phyloP scores from a whole-genome alignment of 192 early-diverging fungal species.

The Umbelopsis ramanniana region DNA sequence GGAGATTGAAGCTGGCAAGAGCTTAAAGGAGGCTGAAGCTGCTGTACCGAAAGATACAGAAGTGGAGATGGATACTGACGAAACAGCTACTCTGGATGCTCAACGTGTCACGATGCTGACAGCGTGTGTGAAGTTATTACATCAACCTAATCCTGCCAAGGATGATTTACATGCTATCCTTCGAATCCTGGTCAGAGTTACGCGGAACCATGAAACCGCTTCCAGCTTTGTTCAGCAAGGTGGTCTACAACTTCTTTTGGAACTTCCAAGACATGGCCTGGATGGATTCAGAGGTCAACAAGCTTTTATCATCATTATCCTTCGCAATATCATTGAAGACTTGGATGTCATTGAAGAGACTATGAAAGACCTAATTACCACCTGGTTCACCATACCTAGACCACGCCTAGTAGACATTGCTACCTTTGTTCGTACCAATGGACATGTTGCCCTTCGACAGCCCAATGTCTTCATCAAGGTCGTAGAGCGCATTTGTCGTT shows the following conservation, averaged over 20 bases:
- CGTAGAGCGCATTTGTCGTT: slow-evolving; percentile 60
- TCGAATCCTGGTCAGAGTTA: slow-evolving; percentile 82
- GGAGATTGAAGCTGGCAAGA: slow-evolving; percentile 15
- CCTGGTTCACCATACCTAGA: slow-evolving; percentile 76
- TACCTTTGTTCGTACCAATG: slow-evolving; percentile 70
- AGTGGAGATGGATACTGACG: slow-evolving; percentile 48
- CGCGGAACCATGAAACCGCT: slow-evolving; percentile 66
- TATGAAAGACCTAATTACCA: slow-evolving; percentile 78
- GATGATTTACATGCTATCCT: slow-evolving; percentile 71
- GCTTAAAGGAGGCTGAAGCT: not conserved
- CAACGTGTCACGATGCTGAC: slow-evolving; percentile 42
- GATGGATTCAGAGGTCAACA: slow-evolving; percentile 79
- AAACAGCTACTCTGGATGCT: slow-evolving; percentile 5
- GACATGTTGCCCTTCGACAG: slow-evolving; percentile 70
- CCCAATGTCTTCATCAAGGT: slow-evolving; percentile 70
- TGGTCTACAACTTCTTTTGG: slow-evolving; percentile 70
- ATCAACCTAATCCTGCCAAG: slow-evolving; percentile 42
- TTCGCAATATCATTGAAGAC: slow-evolving; percentile 88
- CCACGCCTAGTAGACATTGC: slow-evolving; percentile 68
- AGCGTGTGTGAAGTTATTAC: slow-evolving; percentile 45
- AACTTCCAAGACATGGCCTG: slow-evolving; percentile 56
- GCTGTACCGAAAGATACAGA: slow-evolving; percentile 28
- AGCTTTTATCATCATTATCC: slow-evolving; percentile 80
- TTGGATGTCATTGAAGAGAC: slow-evolving; percentile 57
- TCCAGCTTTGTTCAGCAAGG: slow-evolving; percentile 70